Base-by-base conservation (phyloP, 192 early-diverging fungal species). In the Phlyctochytrium bullatum region DNA sequence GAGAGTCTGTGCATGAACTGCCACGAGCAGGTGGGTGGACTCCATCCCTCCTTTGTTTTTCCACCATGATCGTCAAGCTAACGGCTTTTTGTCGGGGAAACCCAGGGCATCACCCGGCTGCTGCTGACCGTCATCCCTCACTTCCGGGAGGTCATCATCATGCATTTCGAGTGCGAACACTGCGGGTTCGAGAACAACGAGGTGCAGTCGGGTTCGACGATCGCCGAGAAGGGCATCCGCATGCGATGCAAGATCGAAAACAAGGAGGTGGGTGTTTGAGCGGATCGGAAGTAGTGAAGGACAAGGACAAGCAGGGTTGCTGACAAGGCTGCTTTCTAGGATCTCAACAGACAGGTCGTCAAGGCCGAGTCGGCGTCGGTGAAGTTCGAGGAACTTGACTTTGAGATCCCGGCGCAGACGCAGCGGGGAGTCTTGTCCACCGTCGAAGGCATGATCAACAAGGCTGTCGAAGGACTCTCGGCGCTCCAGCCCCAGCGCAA, bases 1-100 rank as follows among this genome's bases (percentile, higher is more conserved):
- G 94, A 97, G 74, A 88, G 85, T 60, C 69, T 92, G 33, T 97
- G 95, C 75, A 93, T 97, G 92, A 86, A 87, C 67, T 97, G 95
- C 76, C 78, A 88, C 54, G 80, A 96, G 62, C 89, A 88, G 69
- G 89, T 90, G 82, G 20, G 40, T 0, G 16, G 36, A 25, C 36
- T 10, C 0, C 16, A 67, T 1, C 52, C 20, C 10, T 61, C 34
- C 29, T 0, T 62, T 59, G 27, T 58, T 58, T 12, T 1, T 20
- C 52, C 24, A 17, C 23, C 17, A 2, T 68, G 27, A 27, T 47
- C 66, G 31, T 59, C 33, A 1, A 2, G 24, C 62, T 31, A 3
- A 32, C 65, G 6, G 6, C 17, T 54, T 35, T 20, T 59, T 34
- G 47, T 10, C 59, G 14, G 29, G 16, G 28, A 6, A 65, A 3